Evolutionary conservation across 1,139 yeast species (phyloP), one percentile per base, ranked within the genome.

Genomic region (Blastobotrys malaysiensis): DNA sequence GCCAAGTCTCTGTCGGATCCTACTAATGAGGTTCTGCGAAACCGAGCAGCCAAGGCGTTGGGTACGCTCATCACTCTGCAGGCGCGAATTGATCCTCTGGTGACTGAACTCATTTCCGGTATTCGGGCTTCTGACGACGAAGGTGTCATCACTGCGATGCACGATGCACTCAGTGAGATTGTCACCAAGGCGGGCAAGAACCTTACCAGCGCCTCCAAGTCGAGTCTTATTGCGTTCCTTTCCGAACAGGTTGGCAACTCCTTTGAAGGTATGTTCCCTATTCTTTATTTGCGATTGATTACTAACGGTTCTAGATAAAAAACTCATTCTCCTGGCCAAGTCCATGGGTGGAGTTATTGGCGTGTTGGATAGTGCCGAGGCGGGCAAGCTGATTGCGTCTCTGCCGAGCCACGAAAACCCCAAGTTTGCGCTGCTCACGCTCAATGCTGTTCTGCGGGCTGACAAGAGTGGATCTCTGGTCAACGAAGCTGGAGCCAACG

Each of bases 81-180:
- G 70, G 93, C 98, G 9, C 82, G 97, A 68, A 93, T 93, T 57
- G 99, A 93, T 69, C 96, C 98, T 3, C 78, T 93, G 57, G 88
- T 91, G 13, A 80, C 87, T 46, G 98, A 91, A 67, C 77, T 91
- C 61, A 84, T 89, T 13, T 73, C 84, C 46, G 95, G 95, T 52
- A 88, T 90, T 11, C 84, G 81, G 64, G 71, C 82, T 11, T 73
- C 75, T 21, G 73, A 77, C 9, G 81, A 79, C 53, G 73, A 74
- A 44, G 96, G 91, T 53, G 91, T 91, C 46, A 85, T 86, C 63
- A 79, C 85, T 9, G 88, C 98, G 0, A 88, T 91, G 87, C 77
- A 90, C 63, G 83, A 83, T 66, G 97, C 96, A 1, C 75, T 93
- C 67, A 75, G 88, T 53, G 96, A 88, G 67, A 95, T 93, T 55